Base-by-base conservation (phyloP, 768 basidiomycete genomes). In the Phylloporus scabripes region DNA sequence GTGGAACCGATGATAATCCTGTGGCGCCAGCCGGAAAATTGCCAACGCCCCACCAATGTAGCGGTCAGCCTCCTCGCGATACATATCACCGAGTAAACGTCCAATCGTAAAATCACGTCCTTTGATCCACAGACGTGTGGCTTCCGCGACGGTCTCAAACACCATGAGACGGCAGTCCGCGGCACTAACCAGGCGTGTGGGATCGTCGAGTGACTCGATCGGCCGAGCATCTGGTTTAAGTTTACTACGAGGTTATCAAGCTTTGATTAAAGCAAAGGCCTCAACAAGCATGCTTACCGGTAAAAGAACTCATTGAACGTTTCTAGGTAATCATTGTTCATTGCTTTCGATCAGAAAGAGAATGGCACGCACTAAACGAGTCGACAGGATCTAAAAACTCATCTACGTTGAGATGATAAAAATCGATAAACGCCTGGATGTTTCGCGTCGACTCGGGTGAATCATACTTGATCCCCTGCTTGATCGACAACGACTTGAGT, bases 161-260 rank as follows among this genome's bases (percentile, higher is more conserved):
- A 85, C 81, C 85, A 97, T 93, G 52, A 96, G 77, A n/a, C 95
- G 85, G 62, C 90, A 97, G 71, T 99, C 95, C 1, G 94, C 96
- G n/a, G 81, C 83, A 49, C 85, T 87, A 49, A 97, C 89, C 11
- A 95, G 74, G 7, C 85, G 81, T 42, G 73, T 78, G 0, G 90
- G 84, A 63, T 99, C 81, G 1, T 85, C 77, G 0, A 83, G 86
- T 8, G 69, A 65, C 32, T 87, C 83, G 26, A 87, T 69, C 0
- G 89, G 92, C 2, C 95, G 80, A 0, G 90, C 91, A 9, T 74
- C 77, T 0, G 84, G 75, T 62, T 91, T 96, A 24, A 98, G 81
- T 73, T 94, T 93, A 26, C 92, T 85, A 60, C 11, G 34, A 61
- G 60, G 2, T 20, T 14, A 26, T 59, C 45, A 18, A 49, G 26